Conservation (phyloP, 2,329 filamentous ascomycete genomes). For the Stagonosporopsis vannaccii region DNA sequence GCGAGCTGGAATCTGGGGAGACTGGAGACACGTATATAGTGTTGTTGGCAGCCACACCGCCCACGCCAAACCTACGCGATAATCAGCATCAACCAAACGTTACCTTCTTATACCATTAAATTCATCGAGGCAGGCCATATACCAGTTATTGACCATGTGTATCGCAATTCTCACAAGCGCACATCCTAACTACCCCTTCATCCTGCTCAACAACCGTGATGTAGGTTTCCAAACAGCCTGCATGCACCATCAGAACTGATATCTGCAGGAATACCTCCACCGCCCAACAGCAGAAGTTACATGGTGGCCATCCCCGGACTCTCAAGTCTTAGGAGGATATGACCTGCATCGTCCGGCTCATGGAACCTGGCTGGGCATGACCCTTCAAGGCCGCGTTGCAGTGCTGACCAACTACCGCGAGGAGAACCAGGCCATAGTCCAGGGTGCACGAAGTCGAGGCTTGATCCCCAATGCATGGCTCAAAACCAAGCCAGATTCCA, state of each 20-base stretch:
- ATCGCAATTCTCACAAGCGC: constrained; percentile 58
- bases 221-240: constrained; percentile 31
- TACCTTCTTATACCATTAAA: neutral
- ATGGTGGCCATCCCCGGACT: constrained; percentile 66
- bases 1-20: constrained; percentile 19
- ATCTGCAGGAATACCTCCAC: constrained; percentile 64
- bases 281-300: constrained; percentile 65
- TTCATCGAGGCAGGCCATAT: neutral
- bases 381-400: constrained; percentile 65
- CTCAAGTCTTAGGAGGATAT: constrained; percentile 66
- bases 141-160: constrained; percentile 47
- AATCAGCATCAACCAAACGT: constrained; percentile 1
- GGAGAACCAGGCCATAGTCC: constrained; percentile 51
- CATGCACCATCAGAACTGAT: constrained; percentile 15
- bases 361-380: constrained; percentile 71
- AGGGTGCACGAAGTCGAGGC: constrained; percentile 62
- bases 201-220: constrained; percentile 61
- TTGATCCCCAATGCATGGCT: constrained; percentile 68
- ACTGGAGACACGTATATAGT: constrained; percentile 41
- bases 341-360: constrained; percentile 66
- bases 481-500: constrained; percentile 46
- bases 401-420: constrained; percentile 72
- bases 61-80: constrained; percentile 8
- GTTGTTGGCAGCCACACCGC: constrained; percentile 39
- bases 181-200: constrained; percentile 58